A percentile compares a stretch with the other conserved stretches of the same genome.
Conservation (phyloP, 768 basidiomycete species). For the Amanita polypyramis region DNA sequence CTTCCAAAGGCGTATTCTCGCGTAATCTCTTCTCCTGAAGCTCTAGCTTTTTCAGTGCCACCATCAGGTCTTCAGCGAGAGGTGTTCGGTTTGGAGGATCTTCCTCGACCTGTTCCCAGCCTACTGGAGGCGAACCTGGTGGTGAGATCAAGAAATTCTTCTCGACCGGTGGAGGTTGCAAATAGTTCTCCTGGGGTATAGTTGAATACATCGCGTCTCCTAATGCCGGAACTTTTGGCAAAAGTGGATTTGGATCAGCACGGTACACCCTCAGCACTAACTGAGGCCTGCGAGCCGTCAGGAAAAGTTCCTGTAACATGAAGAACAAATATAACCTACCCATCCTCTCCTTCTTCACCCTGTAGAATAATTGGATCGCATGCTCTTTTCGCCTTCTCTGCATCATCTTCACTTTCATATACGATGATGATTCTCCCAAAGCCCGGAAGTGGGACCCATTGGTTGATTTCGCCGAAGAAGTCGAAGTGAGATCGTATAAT, state of each 20-base stretch:
- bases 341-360: constrained; percentile 34
- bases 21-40: constrained; percentile 28
- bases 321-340: constrained; percentile 29
- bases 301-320: constrained; percentile 4
- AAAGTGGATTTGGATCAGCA: constrained; percentile 59
- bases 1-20: constrained; percentile 27
- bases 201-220: constrained; percentile 15
- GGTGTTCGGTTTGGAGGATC: constrained; percentile 81
- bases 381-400: constrained; percentile 53
- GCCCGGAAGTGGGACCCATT: constrained; percentile 81
- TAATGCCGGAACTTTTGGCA: constrained; percentile 14
- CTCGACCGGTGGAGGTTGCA: constrained; percentile 69
- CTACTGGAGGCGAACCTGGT: constrained; percentile 93
- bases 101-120: constrained; percentile 89
- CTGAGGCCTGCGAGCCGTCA: constrained; percentile 26
- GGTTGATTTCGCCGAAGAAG: constrained; percentile 70
- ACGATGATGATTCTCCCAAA: constrained; percentile 82
- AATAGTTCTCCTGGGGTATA: constrained; percentile 39
- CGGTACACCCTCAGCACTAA: constrained; percentile 60
- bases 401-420: constrained; percentile 51
- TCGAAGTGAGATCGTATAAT: constrained; percentile 66
- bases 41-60: constrained; percentile 66
- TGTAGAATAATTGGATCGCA: constrained; percentile 58
- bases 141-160: constrained; percentile 98
- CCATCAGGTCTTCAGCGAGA: constrained; percentile 80